Conservation (phyloP, 2,329 filamentous ascomycete species). For the Corinectria fuckeliana region DNA sequence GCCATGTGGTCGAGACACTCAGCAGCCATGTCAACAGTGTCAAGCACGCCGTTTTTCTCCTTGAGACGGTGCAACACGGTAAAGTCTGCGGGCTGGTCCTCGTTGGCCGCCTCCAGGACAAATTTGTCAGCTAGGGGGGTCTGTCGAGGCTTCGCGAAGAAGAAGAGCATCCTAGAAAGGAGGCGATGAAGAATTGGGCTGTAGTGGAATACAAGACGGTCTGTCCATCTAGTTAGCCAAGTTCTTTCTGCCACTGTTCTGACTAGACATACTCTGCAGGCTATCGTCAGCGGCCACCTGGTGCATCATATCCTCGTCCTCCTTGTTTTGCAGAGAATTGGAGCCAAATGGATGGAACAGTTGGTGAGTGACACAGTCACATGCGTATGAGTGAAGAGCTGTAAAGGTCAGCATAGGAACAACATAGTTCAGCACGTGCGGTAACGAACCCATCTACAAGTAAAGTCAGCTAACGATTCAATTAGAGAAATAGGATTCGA, state of each 20-base stretch:
- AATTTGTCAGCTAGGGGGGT: constrained; percentile 66
- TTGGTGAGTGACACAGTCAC: constrained; percentile 73
- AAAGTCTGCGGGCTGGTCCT: constrained; percentile 56
- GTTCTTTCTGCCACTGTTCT: too few relatives aligned
- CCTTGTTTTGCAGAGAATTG: constrained; percentile 59
- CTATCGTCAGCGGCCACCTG: constrained; percentile 73
- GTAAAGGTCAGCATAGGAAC: constrained; percentile 23
- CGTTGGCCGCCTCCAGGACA: constrained; percentile 59
- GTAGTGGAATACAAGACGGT: constrained; percentile 66
- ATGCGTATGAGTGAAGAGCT: constrained; percentile 69
- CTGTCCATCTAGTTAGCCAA: constrained; percentile 44
- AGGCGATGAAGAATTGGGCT: constrained; percentile 58
- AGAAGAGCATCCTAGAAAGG: constrained; percentile 52
- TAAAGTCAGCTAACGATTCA: constrained; percentile 16
- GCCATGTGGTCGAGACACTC: constrained; percentile 77
- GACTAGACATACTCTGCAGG: constrained; percentile 61
- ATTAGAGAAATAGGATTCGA: not conserved
- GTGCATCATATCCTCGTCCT: constrained; percentile 71
- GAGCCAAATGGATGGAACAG: constrained; percentile 72
- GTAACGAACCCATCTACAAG: constrained; percentile 41
- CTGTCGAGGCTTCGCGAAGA: constrained; percentile 60
- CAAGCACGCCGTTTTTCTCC: constrained; percentile 55
- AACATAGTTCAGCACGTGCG: not conserved
- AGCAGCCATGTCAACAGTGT: constrained; percentile 63
- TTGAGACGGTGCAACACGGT: constrained; percentile 66